Evolutionary conservation across 805 yeast species (phyloP).

Genomic region (Kazachstania viticola): DNA sequence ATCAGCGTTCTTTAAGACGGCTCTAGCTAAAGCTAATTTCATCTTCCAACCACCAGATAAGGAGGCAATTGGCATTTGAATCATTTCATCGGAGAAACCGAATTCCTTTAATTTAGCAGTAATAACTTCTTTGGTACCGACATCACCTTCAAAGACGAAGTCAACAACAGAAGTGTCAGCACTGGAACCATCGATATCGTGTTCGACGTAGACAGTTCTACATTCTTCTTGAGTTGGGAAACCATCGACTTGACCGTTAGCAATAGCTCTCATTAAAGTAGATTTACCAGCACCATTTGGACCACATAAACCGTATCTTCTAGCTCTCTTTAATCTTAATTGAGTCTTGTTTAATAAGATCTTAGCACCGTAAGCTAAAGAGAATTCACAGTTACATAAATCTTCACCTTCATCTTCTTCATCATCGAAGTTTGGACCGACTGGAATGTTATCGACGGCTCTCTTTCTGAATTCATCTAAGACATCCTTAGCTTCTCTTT

Average conservation of each 20-base stretch:
- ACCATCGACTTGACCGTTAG: slow-evolving; percentile 98
- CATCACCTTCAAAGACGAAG: slow-evolving; percentile 70
- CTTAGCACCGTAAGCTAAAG: slow-evolving; percentile 99
- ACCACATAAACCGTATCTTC: slow-evolving; percentile 99
- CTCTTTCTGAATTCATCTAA: slow-evolving; percentile 91
- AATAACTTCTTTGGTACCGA: slow-evolving; percentile 64
- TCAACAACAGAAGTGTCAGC: slow-evolving; percentile 92
- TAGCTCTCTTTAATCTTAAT: slow-evolving; percentile 95
- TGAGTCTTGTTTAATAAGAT: slow-evolving; percentile 98
- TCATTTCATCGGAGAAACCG: slow-evolving; percentile 90
- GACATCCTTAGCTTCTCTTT: slow-evolving; percentile 77
- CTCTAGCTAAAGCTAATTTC: slow-evolving; percentile 99
- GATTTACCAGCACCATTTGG: slow-evolving; percentile 99
- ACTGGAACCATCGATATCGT: slow-evolving; percentile 96
- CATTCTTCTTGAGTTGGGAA: slow-evolving; percentile 99
- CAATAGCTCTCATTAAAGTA: slow-evolving; percentile 94
- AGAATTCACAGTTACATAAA: slow-evolving; percentile 99
- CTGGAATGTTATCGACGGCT: slow-evolving; percentile 97
- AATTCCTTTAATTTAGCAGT: slow-evolving; percentile 73
- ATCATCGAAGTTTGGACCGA: slow-evolving; percentile 90
- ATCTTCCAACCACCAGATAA: slow-evolving; percentile 99
- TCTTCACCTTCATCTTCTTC: slow-evolving; percentile 99
- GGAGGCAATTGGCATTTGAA: slow-evolving; percentile 85
- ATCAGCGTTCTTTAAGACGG: slow-evolving; percentile 96
- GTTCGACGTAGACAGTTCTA: slow-evolving; percentile 98